phyloP scores from a whole-genome alignment of 768 basidiomycete genomes.

The Tylopilus vinaceipallidus region DNA sequence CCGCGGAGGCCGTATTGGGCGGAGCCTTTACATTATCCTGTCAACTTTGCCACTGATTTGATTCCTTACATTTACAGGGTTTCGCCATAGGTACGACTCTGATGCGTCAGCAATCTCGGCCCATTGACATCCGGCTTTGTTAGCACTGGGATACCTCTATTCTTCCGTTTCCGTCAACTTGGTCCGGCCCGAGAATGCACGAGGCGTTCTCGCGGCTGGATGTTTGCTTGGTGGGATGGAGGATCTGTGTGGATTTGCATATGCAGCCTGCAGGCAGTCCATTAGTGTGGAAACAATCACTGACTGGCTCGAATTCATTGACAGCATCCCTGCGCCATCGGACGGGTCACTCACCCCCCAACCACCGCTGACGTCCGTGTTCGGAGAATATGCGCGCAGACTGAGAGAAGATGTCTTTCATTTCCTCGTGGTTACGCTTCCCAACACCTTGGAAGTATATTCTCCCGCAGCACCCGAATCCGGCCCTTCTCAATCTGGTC shows the following conservation, averaged over 20 bases:
- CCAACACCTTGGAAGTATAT: conserved; percentile 58
- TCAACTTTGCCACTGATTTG: conserved; percentile 17
- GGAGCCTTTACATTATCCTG: conserved; percentile 10
- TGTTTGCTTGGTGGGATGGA: conserved; percentile 87
- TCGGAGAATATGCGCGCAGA: conserved; percentile 74
- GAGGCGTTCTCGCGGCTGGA: conserved; percentile 81
- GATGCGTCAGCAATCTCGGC: conserved; percentile 4
- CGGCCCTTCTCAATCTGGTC: conserved; percentile 43
- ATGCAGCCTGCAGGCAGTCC: conserved; percentile 72
- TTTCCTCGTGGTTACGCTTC: conserved; percentile 74
- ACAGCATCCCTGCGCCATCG: conserved; percentile 45
- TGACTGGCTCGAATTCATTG: conserved; percentile 77
- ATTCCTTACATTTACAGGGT: conserved; percentile 44
- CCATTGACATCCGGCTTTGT: conserved; percentile 21
- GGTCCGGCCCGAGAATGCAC: conserved; percentile 75
- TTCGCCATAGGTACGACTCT: conserved; percentile 64
- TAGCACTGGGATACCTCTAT: conserved; percentile 80
- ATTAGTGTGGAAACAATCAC: conserved; percentile 73
- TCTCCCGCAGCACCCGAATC: conserved; percentile 38
- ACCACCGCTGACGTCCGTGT: conserved; percentile 53
- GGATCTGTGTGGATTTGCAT: conserved; percentile 76
- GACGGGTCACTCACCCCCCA: conserved; percentile 50
- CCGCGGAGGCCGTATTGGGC: conserved; percentile 23
- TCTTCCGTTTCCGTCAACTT: conserved; percentile 67
- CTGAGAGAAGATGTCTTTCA: conserved; percentile 76